Conservation (phyloP, 257 asterid species). For the Schizonepeta tenuifolia region DNA sequence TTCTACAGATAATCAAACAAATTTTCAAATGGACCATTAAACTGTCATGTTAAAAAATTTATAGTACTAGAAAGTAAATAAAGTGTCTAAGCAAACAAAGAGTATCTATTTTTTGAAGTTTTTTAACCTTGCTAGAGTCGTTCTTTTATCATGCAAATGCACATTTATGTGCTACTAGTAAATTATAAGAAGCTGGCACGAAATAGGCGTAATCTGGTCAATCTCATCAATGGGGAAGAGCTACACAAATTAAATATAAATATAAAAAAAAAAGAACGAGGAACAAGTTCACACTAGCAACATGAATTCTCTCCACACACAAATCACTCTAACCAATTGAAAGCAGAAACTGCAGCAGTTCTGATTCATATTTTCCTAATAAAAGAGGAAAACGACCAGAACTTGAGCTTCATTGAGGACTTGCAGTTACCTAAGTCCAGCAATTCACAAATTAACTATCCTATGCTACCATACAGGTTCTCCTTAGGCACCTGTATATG, state of each 20-base stretch:
- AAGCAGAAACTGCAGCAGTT: slow-evolving; percentile 33
- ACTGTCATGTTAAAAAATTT: too few species aligned
- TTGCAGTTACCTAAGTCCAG: slow-evolving; percentile 43
- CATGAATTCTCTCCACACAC: slow-evolving; percentile 44
- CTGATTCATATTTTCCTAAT: slow-evolving; percentile 50
- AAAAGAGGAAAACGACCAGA: slow-evolving; percentile 55
- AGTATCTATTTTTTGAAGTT: too few species aligned
- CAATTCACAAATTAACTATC: slow-evolving; percentile 36
- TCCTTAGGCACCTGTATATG: slow-evolving; percentile 43
- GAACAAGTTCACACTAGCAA: slow-evolving; percentile 41
- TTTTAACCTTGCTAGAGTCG: too few species aligned
- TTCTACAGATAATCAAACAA: too few species aligned
- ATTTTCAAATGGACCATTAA: too few species aligned
- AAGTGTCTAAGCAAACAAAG: too few species aligned
- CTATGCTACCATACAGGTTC: slow-evolving; percentile 35
- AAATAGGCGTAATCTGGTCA: slow-evolving; percentile 31
- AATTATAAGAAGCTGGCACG: slow-evolving; percentile 20
- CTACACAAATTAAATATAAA: slow-evolving; percentile 26
- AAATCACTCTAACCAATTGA: slow-evolving; percentile 31
- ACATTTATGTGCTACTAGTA: neutral
- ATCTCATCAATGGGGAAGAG: slow-evolving; percentile 23
- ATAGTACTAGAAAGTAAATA: too few species aligned
- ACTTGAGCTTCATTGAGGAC: slow-evolving; percentile 39
- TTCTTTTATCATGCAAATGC: too few species aligned
- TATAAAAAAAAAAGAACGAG: neutral